Base-by-base conservation (phyloP, 176 grass and related monocot species). In the Bothriochloa decipiens region DNA sequence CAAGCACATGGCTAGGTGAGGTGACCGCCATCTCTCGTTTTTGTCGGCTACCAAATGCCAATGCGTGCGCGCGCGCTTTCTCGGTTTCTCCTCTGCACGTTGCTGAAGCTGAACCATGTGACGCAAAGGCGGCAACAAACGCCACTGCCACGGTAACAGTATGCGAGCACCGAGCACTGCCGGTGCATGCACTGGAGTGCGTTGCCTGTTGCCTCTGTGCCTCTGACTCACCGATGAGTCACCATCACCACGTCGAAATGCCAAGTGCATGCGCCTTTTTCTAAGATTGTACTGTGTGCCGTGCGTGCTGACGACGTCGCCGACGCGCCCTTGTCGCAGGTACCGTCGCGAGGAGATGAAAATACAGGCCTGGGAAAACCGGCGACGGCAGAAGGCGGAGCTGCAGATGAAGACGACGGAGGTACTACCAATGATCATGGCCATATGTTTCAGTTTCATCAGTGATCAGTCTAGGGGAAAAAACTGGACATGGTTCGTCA, bases 361-460 rank as follows among this genome's bases (percentile, higher is more conserved):
- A 17, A 97, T 97, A 84, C 90, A 93, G 75, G 95, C 86, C 11
- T 93, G 95, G 92, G 95, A 92, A 52, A 91, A 97, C 46, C 92
- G 91, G 39, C 90, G 92, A 26, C 88, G 91, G 61, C 87, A 91
- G 46, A 97, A 90, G 78, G 90, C 90, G 65, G 95, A 94, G 87
- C 83, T 86, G 65, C 84, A 90, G 32, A 89, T 97, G 92, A 94
- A 81, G 67, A 94, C 15, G 79, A 70, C 86, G 23, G 92, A 97
- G 95, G 95, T 92, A 92, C 26, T 0, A 0, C 29, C 29, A 32
- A 63, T 5, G n/a, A 26, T 12, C 17, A 5, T 50, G 47, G 47
- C 47, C 15, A 50, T 47, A 47, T 47, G 46, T 47, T 47, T 47
- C 0, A 15, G 46, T 47, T 47, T 47, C 46, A 47, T 14, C 46